Percentiles rank a stretch among this genome's conserved stretches.
Evolutionary conservation across 2,329 filamentous ascomycete genomes (phyloP).

Genomic region (Talaromyces sp.): DNA sequence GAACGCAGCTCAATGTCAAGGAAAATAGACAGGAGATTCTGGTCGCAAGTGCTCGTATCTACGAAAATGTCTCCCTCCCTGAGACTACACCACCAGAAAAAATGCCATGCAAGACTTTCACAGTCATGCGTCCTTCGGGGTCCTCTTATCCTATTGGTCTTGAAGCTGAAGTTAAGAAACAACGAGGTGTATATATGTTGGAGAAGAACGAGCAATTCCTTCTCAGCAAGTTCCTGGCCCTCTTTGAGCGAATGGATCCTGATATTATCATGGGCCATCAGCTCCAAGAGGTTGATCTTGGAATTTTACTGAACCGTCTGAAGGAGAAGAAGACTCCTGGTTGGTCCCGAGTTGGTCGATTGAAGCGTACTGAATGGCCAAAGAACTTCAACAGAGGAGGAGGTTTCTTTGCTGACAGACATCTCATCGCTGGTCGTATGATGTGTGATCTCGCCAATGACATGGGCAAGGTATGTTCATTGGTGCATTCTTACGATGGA

Average conservation of each 20-base stretch:
- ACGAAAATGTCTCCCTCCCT: constrained; percentile 80
- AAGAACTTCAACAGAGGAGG: constrained; percentile 78
- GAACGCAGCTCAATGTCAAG: constrained; percentile 82
- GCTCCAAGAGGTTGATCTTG: constrained; percentile 96
- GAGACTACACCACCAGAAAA: constrained; percentile 88
- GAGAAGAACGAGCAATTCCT: constrained; percentile 82
- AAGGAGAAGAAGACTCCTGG: constrained; percentile 87
- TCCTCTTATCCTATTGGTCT: constrained; percentile 80
- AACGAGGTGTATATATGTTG: constrained; percentile 71
- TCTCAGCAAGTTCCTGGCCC: constrained; percentile 81
- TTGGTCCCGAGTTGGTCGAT: constrained; percentile 87
- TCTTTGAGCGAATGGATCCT: constrained; percentile 82
- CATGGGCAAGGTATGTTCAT: constrained; percentile 67
- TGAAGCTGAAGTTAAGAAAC: constrained; percentile 69
- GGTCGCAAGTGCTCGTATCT: constrained; percentile 84
- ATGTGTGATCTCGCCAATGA: constrained; percentile 95
- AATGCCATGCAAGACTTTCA: constrained; percentile 85
- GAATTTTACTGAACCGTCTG: constrained; percentile 79
- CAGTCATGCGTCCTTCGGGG: constrained; percentile 76
- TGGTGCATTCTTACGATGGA: not conserved
- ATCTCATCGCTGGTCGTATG: constrained; percentile 81
- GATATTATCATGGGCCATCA: constrained; percentile 93
- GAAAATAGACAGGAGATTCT: constrained; percentile 97
- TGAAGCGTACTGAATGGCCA: constrained; percentile 83
- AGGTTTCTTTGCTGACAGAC: constrained; percentile 87